Evolutionary conservation across 2,329 filamentous ascomycete species (phyloP).

Genomic region (Colletotrichum coccodes): DNA sequence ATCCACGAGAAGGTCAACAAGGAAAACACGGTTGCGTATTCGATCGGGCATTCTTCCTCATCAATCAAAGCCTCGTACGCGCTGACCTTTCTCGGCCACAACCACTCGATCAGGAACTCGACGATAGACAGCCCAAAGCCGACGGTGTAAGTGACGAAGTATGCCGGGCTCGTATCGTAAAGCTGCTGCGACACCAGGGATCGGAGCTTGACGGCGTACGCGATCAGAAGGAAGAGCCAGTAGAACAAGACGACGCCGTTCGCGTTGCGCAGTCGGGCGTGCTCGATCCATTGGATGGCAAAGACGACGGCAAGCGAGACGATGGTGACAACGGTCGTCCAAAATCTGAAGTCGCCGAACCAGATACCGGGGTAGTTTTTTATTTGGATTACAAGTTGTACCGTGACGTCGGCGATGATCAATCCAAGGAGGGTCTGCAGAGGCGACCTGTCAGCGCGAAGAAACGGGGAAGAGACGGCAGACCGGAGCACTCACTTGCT

Average conservation of each 20-base stretch:
- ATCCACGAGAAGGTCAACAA: constrained; percentile 97
- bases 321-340: constrained; percentile 79
- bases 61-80: constrained; percentile 67
- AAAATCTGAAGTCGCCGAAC: constrained; percentile 86
- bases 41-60: constrained; percentile 76
- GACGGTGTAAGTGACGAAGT: constrained; percentile 81
- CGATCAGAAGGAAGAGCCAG: constrained; percentile 88
- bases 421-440: constrained; percentile 68
- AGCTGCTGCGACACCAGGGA: constrained; percentile 84
- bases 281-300: constrained; percentile 85
- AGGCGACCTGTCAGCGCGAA: constrained; percentile 24
- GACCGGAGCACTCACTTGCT: constrained; percentile 73
- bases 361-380: constrained; percentile 75
- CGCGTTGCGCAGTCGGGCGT: constrained; percentile 82
- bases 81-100: constrained; percentile 82
- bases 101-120: constrained; percentile 85
- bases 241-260: constrained; percentile 92
- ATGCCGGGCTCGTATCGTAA: constrained; percentile 72
- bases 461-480: not conserved
- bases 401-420: constrained; percentile 73
- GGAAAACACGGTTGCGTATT: constrained; percentile 95
- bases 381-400: constrained; percentile 82
- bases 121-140: constrained; percentile 75
- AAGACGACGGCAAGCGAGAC: constrained; percentile 80
- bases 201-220: constrained; percentile 83